phyloP scores from a whole-genome alignment of 352 stramenopile species.

The Phytopythium mirpurense region DNA sequence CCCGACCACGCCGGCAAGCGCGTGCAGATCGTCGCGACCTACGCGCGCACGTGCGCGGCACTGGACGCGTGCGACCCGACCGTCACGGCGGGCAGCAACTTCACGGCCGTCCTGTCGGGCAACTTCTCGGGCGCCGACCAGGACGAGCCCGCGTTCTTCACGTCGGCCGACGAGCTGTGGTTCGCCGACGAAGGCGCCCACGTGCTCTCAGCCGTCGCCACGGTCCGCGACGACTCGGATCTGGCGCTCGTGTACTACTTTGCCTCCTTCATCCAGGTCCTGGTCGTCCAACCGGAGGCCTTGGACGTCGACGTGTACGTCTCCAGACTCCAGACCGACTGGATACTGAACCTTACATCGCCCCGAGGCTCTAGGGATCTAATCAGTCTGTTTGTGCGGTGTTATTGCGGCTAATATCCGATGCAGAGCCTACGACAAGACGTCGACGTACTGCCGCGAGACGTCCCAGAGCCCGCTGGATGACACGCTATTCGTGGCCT shows the following conservation, averaged over 20 bases:
- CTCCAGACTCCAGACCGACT: not conserved
- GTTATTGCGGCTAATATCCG: no score
- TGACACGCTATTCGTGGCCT: conserved; percentile 12
- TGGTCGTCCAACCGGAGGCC: conserved; percentile 17
- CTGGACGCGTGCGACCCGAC: conserved; percentile 30
- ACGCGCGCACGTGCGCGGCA: conserved; percentile 33
- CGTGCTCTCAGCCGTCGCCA: conserved; percentile 38
- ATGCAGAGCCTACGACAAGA: conserved; percentile 25
- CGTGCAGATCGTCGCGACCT: conserved; percentile 45
- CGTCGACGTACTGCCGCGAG: conserved; percentile 44
- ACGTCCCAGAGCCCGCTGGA: conserved; percentile 30
- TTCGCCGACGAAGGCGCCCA: conserved; percentile 32
- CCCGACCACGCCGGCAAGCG: conserved; percentile 17
- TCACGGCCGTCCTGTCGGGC: conserved; percentile 24
- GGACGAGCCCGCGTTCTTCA: conserved; percentile 26
- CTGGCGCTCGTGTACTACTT: conserved; percentile 42
- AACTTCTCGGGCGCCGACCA: conserved; percentile 34
- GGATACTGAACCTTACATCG: no score
- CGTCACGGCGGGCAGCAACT: conserved; percentile 8
- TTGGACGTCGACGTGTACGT: conserved; percentile 17
- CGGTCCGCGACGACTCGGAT: conserved; percentile 32
- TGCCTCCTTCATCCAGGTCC: conserved; percentile 36
- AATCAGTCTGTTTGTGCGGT: not conserved
- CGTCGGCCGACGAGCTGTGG: conserved; percentile 26
- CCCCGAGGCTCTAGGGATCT: no score